Percentiles rank a stretch among this genome's conserved stretches.
Evolutionary conservation across 441 rosid species (phyloP).

Genomic region (Gossypium trilobum): DNA sequence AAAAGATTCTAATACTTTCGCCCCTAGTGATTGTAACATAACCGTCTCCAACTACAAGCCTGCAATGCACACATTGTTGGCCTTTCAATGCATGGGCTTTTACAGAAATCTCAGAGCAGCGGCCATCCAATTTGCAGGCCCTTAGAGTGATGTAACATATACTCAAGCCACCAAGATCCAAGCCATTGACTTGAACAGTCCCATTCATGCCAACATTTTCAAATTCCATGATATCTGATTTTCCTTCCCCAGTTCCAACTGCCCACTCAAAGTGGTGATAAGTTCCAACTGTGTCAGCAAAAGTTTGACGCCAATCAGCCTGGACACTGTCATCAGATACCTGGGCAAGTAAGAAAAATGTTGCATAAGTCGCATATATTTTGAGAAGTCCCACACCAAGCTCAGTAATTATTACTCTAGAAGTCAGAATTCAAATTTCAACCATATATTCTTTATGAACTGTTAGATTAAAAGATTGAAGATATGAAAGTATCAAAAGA

Average conservation of each 20-base stretch:
- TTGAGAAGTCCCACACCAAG: constrained; percentile 9
- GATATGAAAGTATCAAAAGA: constrained; percentile 3
- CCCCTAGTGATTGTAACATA: constrained; percentile 77
- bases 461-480: constrained; percentile 5
- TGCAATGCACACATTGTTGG: constrained; percentile 76
- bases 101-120: constrained; percentile 66
- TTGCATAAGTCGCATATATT: neutral
- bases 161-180: constrained; percentile 49
- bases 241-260: constrained; percentile 81
- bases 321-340: constrained; percentile 58
- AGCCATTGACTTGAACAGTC: constrained; percentile 58
- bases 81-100: constrained; percentile 80
- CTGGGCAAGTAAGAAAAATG: constrained; percentile 32
- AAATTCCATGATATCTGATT: constrained; percentile 71
- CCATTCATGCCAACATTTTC: constrained; percentile 72
- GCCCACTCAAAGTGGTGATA: constrained; percentile 96
- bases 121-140: constrained; percentile 82
- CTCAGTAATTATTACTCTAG: neutral
- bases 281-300: constrained; percentile 58
- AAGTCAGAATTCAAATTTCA: neutral
- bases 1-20: constrained; percentile 66
- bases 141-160: constrained; percentile 74
- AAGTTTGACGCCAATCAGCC: constrained; percentile 78
- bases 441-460: neutral
- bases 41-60: constrained; percentile 89